Conservation (phyloP, 148 eudicot genomes). For the Fagopyrum homotropicum region DNA sequence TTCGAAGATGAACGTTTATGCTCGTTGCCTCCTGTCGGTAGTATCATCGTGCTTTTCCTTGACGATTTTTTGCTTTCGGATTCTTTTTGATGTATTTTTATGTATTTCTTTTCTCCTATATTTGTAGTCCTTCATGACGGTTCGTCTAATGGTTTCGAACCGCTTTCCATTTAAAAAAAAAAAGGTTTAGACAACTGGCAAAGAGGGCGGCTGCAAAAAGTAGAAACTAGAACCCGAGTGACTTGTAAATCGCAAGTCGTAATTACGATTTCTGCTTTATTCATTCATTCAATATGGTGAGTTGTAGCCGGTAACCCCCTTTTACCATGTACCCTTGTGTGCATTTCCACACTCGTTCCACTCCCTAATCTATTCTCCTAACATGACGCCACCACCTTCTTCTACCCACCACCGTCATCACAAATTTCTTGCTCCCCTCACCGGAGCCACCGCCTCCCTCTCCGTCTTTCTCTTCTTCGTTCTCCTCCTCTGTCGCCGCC, state of each 20-base stretch:
- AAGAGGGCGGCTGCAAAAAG: not conserved
- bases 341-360: not conserved
- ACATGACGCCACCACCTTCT: not conserved
- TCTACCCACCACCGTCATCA: not conserved
- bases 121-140: too few relatives aligned
- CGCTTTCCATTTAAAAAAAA: not conserved
- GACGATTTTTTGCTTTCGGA: too few relatives aligned
- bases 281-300: too few relatives aligned
- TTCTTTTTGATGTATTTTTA: too few relatives aligned
- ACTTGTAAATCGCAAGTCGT: too few relatives aligned
- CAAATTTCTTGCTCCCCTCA: slow-evolving; percentile 5
- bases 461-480: slow-evolving; percentile 43
- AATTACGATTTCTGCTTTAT: too few relatives aligned
- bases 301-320: not conserved
- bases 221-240: not conserved
- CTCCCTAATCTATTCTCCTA: not conserved
- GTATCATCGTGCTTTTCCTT: too few relatives aligned
- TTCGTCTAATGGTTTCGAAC: too few relatives aligned
- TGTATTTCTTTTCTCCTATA: too few relatives aligned
- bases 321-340: slow-evolving; percentile 1
- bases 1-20: too few relatives aligned
- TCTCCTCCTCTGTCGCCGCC: slow-evolving; percentile 45
- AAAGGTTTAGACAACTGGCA: too few relatives aligned
- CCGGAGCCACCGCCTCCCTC: slow-evolving; percentile 25
- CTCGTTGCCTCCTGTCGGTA: too few relatives aligned